These are phyloP conservation scores for Kwoniella europaea DNA, from an alignment of 768 basidiomycete species.

Conservation along the genomic window DNA sequence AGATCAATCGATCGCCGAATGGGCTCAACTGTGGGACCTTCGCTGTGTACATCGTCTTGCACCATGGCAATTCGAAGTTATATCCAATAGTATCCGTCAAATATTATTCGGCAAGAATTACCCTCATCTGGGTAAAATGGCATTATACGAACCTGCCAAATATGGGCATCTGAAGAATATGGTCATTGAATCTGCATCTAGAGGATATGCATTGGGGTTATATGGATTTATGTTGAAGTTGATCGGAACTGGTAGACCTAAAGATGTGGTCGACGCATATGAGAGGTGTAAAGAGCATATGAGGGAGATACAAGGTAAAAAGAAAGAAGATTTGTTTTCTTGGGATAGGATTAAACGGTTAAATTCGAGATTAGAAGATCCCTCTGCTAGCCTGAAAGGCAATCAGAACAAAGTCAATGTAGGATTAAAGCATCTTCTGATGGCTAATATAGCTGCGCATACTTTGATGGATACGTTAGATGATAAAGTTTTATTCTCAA, in stretches of 20 bases:
- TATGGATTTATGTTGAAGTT: slow-evolving; percentile 20
- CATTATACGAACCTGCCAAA: slow-evolving; percentile 5
- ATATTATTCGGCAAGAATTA: neutral
- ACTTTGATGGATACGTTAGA: slow-evolving; percentile 20
- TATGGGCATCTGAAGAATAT: slow-evolving; percentile 18
- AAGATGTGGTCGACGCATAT: slow-evolving; percentile 14
- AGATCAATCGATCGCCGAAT: slow-evolving; percentile 2
- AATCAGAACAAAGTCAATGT: neutral
- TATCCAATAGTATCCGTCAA: slow-evolving; percentile 1
- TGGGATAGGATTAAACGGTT: slow-evolving; percentile 24
- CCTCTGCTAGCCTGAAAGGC: neutral
- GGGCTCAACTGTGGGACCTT: slow-evolving; percentile 16
- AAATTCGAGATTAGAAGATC: slow-evolving; percentile 22
- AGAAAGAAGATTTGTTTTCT: slow-evolving; percentile 19
- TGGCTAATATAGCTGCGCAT: slow-evolving; percentile 20
- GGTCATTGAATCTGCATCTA: slow-evolving; percentile 25
- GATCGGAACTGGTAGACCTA: slow-evolving; percentile 22
- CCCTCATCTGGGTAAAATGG: slow-evolving; percentile 18
- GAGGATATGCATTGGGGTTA: slow-evolving; percentile 22
- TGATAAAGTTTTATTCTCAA: slow-evolving; percentile 17
- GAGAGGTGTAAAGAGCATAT: slow-evolving; percentile 17
- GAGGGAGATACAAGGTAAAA: slow-evolving; percentile 27
- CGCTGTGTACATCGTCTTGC: slow-evolving; percentile 1
- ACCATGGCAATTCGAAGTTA: neutral
- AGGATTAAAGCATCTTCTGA: slow-evolving; percentile 15